phyloP scores from a whole-genome alignment of 306 rosid genomes.

The Glycine soja region DNA sequence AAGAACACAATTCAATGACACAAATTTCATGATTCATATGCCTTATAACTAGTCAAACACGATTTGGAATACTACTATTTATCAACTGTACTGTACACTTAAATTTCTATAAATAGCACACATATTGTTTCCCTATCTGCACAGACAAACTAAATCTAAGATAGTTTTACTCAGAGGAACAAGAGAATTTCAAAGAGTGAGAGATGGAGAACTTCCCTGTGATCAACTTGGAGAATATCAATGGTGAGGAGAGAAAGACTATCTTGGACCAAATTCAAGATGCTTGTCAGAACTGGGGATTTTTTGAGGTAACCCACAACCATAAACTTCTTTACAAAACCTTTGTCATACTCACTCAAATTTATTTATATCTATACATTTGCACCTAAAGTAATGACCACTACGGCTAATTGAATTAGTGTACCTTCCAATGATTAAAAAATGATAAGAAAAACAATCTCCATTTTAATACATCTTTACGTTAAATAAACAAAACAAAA shows the following conservation, averaged over 20 bases:
- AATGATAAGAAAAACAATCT: not conserved
- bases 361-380: no score
- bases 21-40: slow-evolving; percentile 3
- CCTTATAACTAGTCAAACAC: no score
- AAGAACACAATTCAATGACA: slow-evolving; percentile 33
- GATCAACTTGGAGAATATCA: slow-evolving; percentile 67
- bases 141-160: no score
- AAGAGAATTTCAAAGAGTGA: not conserved
- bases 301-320: slow-evolving; percentile 65
- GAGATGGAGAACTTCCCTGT: slow-evolving; percentile 73
- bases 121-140: no score
- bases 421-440: not conserved
- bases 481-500: not conserved
- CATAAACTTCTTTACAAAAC: no score
- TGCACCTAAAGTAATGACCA: slow-evolving; percentile 1
- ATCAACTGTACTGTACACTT: not conserved
- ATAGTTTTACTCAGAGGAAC: not conserved
- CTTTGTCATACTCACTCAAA: no score
- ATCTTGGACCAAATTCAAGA: slow-evolving; percentile 62
- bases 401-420: not conserved
- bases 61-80: not conserved
- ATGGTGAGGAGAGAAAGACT: slow-evolving; percentile 58
- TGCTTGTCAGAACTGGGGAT: slow-evolving; percentile 50
- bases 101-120: slow-evolving; percentile 42
- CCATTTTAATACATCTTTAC: not conserved